These are phyloP conservation scores for Aspergillus brasiliensis DNA, from an alignment of 2,329 filamentous ascomycete genomes.

Conservation along the genomic window DNA sequence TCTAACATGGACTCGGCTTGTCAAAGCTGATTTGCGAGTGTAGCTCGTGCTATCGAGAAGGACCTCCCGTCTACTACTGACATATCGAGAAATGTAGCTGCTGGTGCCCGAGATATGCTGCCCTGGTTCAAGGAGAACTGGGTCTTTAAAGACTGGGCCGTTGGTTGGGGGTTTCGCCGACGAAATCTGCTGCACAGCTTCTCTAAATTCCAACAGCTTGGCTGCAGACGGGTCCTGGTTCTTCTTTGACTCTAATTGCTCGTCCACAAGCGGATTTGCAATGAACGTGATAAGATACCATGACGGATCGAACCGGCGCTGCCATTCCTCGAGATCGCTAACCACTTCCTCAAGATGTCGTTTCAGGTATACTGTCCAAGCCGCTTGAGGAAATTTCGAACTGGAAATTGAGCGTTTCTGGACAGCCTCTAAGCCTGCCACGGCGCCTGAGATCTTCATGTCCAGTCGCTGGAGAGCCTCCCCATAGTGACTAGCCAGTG, in stretches of 20 bases:
- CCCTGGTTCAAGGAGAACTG: too few species aligned
- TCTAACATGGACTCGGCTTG: background rate
- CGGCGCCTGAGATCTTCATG: too few species aligned
- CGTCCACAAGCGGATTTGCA: background rate
- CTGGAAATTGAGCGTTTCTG: background rate
- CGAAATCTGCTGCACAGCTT: too few species aligned
- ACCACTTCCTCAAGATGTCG: background rate
- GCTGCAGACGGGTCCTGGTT: too few species aligned
- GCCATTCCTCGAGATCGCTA: background rate
- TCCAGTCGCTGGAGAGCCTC: too few species aligned
- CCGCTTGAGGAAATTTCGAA: background rate
- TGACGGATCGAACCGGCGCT: background rate
- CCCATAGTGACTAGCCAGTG: too few species aligned
- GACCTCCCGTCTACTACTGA: background rate
- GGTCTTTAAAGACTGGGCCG: too few species aligned
- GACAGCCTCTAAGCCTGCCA: background rate
- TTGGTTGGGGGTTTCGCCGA: too few species aligned
- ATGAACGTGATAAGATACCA: background rate
- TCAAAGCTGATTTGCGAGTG: background rate
- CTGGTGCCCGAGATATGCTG: too few species aligned
- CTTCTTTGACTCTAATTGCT: background rate
- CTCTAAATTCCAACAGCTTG: too few species aligned
- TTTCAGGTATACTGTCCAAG: background rate
- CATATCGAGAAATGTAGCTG: too few species aligned
- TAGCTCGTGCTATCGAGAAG: background rate